Base-by-base conservation (phyloP, 192 early-diverging fungal genomes). In the Linnemannia zychae region DNA sequence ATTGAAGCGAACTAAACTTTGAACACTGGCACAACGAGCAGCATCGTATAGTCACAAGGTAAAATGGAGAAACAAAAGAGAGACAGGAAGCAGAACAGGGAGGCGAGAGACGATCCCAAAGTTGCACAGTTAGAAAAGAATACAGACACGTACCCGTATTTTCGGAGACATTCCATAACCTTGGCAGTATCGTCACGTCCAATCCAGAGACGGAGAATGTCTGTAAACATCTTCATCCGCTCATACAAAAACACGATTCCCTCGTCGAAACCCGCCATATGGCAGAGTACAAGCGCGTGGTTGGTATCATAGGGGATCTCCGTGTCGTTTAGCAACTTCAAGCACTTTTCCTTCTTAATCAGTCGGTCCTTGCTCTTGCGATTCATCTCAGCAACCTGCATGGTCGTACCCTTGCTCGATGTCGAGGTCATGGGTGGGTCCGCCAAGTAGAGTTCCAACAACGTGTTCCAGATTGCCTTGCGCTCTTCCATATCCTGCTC, bases 231-330 rank as follows among this genome's bases (percentile, higher is more conserved):
- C 7, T 89, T 90, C 82, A 95, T 93, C 28, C 95, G 94, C 87
- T 98, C 95, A 74, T 98, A 96, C 28, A 99, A 89, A 81, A 94
- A 97, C 33, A 98, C 91, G 31, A 95, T 93, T 0, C 98, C 98
- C 2, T 94, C 94, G 66, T 93, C 92, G 86, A 98, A 99, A 0
- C 93, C 85, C 57, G 95, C 93, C 65, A 94, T 90, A 47, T 97
- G 95, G 76, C 98, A 99, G 9, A 99, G 90, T 11, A 99, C 94
- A 67, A 98, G 89, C 1, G 97, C 97, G 28, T 98, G 96, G 78
- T 98, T 97, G 72, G 94, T 91, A 88, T 99, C 98, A 77, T 98
- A 97, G 18, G 83, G 85, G 16, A 89, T 77, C 38, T 89, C 89
- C 3, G 94, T 90, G 78, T 93, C 91, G 66, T 93, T 90, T 47